Conservation (phyloP, 2,329 filamentous ascomycete genomes). For the Colletotrichum tropicale region DNA sequence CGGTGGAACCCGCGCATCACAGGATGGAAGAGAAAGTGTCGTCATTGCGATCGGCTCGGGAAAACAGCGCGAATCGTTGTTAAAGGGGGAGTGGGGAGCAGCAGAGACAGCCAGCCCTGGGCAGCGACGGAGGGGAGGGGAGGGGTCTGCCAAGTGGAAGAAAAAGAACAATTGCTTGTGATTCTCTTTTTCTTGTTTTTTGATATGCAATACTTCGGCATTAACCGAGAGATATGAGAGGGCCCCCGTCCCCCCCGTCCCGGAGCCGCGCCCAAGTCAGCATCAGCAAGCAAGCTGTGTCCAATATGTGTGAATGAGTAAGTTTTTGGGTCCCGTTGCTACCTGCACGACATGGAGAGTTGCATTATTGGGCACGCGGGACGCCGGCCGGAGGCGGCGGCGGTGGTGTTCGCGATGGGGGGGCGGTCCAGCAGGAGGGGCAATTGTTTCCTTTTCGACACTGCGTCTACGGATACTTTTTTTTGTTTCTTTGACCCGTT, state of each 20-base stretch:
- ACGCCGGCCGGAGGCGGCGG: not conserved
- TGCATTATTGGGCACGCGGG: not conserved
- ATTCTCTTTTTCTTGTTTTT: not conserved
- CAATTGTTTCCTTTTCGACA: not conserved
- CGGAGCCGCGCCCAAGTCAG: not conserved
- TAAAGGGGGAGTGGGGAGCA: not conserved
- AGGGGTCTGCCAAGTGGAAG: not conserved
- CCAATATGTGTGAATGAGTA: not conserved
- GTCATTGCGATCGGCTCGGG: slow-evolving; percentile 19
- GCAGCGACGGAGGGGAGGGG: not conserved
- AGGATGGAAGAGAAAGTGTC: not conserved
- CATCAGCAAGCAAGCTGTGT: not conserved
- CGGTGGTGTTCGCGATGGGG: not conserved
- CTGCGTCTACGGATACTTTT: not conserved
- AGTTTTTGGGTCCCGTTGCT: not conserved
- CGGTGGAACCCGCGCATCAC: not conserved
- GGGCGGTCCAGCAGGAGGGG: not conserved
- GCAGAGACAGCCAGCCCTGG: not conserved
- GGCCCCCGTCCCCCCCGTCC: not conserved
- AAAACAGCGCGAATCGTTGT: not conserved
- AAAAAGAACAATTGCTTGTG: not conserved
- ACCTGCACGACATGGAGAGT: not conserved
- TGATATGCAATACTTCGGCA: not conserved
- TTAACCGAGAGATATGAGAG: slow-evolving; percentile 4
- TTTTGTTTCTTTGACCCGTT: not conserved